Base-by-base conservation (phyloP, 2,329 filamentous ascomycete species). In the Colletotrichum australisinense region DNA sequence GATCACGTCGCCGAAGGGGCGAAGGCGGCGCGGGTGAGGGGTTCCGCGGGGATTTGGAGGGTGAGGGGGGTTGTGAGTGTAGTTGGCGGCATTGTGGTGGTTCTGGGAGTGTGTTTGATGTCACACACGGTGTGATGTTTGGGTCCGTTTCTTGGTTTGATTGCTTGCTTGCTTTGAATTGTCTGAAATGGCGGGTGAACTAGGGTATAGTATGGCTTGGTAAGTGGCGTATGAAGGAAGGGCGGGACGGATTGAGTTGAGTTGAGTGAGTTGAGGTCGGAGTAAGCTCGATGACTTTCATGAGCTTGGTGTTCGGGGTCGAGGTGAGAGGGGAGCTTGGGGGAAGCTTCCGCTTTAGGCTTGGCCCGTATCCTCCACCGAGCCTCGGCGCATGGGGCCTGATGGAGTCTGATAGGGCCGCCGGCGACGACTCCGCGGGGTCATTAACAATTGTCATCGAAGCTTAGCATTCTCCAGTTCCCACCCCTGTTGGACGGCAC, bases 1-100 rank as follows among this genome's bases (percentile, higher is more conserved):
- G 77, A 98, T 89, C 59, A 97, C 94, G 68, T 93, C 92, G 80
- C 97, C 97, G 82, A 97, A 99, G 56, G 90, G 16, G 91, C 86
- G 83, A 98, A 98, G 65, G 89, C 84, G 5, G 87, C 84, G 58
- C 89, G 88, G 9, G 91, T 93, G 65, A 98, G 89, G n/a, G 91
- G 90, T 76, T 88, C 85, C 9, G 93, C 88, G 28, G 85, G 85
- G 76, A 97, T 83, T 2, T 81, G 84, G 30, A 84, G 53, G 32
- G 69, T 28, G 32, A 71, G 57, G 14, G 72, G 12, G 52, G 63
- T 58, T 7, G 55, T 32, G 72, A 74, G 46, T 19, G 22, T 74
- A 11, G 68, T 72, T 16, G 71, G 62, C 53, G 52, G 46, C 67
- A 69, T 73, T 46, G 22, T 63, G 38, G 30, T 35, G 11, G 32